phyloP scores from a whole-genome alignment of 2,329 filamentous ascomycete genomes.

The Metarhizium rileyi region DNA sequence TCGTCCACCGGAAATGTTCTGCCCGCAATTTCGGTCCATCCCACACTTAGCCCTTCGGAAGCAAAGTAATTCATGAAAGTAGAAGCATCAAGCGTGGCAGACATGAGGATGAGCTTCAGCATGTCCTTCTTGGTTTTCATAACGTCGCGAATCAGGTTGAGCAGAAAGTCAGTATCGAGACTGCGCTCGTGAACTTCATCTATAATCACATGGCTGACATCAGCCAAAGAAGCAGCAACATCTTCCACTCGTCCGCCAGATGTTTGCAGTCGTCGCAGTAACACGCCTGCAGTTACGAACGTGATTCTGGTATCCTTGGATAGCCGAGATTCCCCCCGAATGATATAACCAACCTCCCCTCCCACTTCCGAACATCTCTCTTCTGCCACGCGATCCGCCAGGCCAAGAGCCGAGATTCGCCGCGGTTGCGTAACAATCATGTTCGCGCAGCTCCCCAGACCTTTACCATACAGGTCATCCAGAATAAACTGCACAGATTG shows the following conservation, averaged over 20 bases:
- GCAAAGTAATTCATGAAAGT: constrained; percentile 81
- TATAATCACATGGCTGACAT: constrained; percentile 90
- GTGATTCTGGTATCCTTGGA: constrained; percentile 74
- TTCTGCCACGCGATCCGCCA: constrained; percentile 90
- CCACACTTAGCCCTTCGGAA: constrained; percentile 56
- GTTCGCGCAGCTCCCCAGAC: constrained; percentile 68
- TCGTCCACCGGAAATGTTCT: constrained; percentile 86
- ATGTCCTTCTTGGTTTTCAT: constrained; percentile 64
- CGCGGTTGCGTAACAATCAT: constrained; percentile 95
- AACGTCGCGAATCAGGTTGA: constrained; percentile 80
- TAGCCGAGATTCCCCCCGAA: constrained; percentile 78
- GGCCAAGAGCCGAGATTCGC: constrained; percentile 83
- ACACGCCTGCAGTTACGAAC: constrained; percentile 90
- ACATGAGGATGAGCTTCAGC: constrained; percentile 89
- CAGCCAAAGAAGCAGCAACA: constrained; percentile 69
- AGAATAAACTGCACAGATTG: constrained; percentile 94
- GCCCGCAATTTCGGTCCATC: constrained; percentile 76
- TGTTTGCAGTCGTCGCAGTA: constrained; percentile 83
- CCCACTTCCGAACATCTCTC: constrained; percentile 77
- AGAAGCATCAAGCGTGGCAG: constrained; percentile 81
- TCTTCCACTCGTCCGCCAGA: constrained; percentile 73
- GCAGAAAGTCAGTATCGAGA: constrained; percentile 86
- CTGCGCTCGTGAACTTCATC: constrained; percentile 96
- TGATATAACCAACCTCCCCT: constrained; percentile 82
- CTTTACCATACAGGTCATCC: constrained; percentile 73